These are phyloP conservation scores for Dalbergia oliveri DNA, from an alignment of 306 rosid species.

Conservation along the genomic window DNA sequence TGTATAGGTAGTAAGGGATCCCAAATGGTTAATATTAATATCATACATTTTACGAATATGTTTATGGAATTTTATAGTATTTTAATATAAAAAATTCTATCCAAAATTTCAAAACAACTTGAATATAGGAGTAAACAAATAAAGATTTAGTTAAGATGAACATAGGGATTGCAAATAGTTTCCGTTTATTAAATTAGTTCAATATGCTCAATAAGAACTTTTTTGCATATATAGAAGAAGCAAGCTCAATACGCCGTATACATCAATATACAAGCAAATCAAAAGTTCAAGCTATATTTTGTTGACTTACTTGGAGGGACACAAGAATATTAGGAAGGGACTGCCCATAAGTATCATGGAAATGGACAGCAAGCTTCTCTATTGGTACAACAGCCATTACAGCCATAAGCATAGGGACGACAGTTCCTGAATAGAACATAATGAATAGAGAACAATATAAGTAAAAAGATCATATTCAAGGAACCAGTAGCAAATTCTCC, in stretches of 20 bases:
- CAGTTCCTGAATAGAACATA: slow-evolving; percentile 58
- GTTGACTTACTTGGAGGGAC: slow-evolving; percentile 82
- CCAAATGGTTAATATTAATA: no score
- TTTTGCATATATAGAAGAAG: not conserved
- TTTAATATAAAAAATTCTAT: no score
- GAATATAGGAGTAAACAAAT: no score
- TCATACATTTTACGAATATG: no score
- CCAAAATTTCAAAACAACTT: no score
- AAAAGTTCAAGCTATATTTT: slow-evolving; percentile 17
- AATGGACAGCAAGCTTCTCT: slow-evolving; percentile 87
- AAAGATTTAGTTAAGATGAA: not conserved
- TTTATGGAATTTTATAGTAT: no score
- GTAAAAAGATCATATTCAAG: slow-evolving; percentile 15
- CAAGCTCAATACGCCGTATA: not conserved
- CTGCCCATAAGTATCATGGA: slow-evolving; percentile 95
- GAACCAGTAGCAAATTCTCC: not conserved
- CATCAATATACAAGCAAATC: not conserved
- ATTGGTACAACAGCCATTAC: slow-evolving; percentile 83
- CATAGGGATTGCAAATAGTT: not conserved
- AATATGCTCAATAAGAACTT: not conserved
- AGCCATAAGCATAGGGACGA: slow-evolving; percentile 85
- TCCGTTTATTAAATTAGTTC: not conserved
- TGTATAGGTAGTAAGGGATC: no score
- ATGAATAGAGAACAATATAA: slow-evolving; percentile 4
- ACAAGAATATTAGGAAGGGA: slow-evolving; percentile 81